Conservation (phyloP, 371 early-diverging fungal species). For the Mortierella sp. region DNA sequence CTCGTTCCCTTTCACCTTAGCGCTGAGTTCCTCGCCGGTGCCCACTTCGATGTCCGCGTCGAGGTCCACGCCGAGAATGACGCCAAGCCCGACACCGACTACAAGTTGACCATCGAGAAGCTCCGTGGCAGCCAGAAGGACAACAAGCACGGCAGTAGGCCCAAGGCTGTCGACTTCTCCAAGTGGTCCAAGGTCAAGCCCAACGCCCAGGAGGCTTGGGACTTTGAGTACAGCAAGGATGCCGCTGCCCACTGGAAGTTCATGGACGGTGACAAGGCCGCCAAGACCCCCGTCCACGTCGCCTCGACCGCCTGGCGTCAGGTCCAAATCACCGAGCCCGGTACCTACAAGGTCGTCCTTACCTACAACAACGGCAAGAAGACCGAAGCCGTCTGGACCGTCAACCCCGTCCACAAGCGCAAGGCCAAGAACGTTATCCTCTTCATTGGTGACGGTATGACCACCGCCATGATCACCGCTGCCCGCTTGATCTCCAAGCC, state of each 20-base stretch:
- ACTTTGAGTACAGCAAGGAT: conserved; percentile 68
- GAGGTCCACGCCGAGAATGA: conserved; percentile 71
- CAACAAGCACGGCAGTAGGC: conserved; percentile 43
- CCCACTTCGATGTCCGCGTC: conserved; percentile 70
- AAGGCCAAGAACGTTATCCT: conserved; percentile 81
- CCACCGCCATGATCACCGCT: conserved; percentile 73
- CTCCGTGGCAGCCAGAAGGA: conserved; percentile 21
- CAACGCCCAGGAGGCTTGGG: conserved; percentile 64
- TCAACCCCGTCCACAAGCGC: conserved; percentile 65
- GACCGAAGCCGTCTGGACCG: conserved; percentile 63
- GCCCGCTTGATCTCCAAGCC: conserved; percentile 69
- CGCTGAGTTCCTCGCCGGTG: conserved; percentile 68
- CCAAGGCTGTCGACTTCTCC: conserved; percentile 60
- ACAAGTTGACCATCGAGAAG: conserved; percentile 65
- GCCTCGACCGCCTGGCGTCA: conserved; percentile 71
- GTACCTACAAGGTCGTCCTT: conserved; percentile 63
- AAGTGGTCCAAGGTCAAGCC: conserved; percentile 60
- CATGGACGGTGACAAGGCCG: conserved; percentile 53
- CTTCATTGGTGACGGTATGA: conserved; percentile 84
- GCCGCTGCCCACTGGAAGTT: conserved; percentile 64
- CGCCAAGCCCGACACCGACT: conserved; percentile 59
- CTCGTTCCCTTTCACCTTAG: conserved; percentile 30
- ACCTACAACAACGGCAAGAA: conserved; percentile 61
- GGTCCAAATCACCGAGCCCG: conserved; percentile 68
- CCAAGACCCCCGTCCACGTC: conserved; percentile 64